Evolutionary conservation across 148 eudicot species (phyloP).

Genomic region (Vaccinium darrowii): DNA sequence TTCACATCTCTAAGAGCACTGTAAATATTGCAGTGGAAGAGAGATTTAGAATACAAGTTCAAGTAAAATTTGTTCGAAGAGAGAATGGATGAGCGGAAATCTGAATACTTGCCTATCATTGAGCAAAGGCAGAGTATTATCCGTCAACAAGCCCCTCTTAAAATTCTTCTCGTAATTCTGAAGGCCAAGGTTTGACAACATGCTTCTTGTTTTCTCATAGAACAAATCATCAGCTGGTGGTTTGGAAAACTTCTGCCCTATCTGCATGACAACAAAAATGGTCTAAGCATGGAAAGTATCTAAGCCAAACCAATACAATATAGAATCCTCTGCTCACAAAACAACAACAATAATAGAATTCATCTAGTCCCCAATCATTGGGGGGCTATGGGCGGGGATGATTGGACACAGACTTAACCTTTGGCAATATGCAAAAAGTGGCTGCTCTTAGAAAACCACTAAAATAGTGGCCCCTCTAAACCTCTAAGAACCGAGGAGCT

Average conservation of each 20-base stretch:
- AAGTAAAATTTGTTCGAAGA: background rate
- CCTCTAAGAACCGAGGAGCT: no score
- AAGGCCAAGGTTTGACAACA: constrained; percentile 78
- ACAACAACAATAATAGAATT: background rate
- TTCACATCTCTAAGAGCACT: constrained; percentile 88
- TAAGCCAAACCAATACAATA: background rate
- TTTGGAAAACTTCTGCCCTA: constrained; percentile 74
- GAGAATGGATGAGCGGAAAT: background rate
- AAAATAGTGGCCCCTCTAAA: no score
- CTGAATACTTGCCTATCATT: constrained; percentile 63
- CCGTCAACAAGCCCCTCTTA: constrained; percentile 81
- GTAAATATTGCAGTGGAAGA: constrained; percentile 18
- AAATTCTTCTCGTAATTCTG: constrained; percentile 86
- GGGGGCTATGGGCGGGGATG: no score
- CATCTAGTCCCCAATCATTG: no score
- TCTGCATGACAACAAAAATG: constrained; percentile 39
- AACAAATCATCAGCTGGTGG: constrained; percentile 67
- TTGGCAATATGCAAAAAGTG: no score
- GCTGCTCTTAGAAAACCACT: no score
- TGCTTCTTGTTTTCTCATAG: constrained; percentile 61
- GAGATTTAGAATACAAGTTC: background rate
- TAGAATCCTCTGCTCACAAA: background rate
- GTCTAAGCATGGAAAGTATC: constrained; percentile 1
- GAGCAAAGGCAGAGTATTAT: constrained; percentile 74
- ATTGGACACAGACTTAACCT: no score